Evolutionary conservation across 1,284 basidiomycete genomes (phyloP).

Genomic region (Abortiporus biennis): DNA sequence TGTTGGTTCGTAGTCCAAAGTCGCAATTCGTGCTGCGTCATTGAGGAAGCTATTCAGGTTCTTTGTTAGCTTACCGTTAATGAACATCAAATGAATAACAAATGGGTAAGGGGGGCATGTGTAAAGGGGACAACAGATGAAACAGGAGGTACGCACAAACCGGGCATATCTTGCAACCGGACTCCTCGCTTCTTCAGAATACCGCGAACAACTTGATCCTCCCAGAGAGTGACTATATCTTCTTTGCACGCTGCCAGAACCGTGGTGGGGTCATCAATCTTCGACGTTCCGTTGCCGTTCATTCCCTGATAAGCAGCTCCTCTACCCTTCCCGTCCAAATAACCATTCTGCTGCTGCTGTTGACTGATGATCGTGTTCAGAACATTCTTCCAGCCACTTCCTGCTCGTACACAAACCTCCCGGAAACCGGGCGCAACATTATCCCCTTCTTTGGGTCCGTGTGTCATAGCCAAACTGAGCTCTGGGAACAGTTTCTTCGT

Average conservation of each 20-base stretch:
- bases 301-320: too few relatives aligned
- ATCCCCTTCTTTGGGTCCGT: too few relatives aligned
- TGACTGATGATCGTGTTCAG: constrained; percentile 16
- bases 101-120: constrained; percentile 4
- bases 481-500: constrained; percentile 34
- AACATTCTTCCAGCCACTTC: constrained; percentile 49
- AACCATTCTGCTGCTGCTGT: too few relatives aligned
- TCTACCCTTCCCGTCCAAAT: too few relatives aligned
- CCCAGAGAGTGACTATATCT: constrained; percentile 63
- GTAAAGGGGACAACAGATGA: not conserved
- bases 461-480: too few relatives aligned
- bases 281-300: too few relatives aligned
- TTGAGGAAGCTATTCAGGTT: constrained; percentile 46
- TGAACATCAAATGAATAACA: too few relatives aligned
- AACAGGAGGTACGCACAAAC: constrained; percentile 48
- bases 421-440: constrained; percentile 15
- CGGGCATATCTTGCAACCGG: constrained; percentile 57
- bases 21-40: constrained; percentile 58
- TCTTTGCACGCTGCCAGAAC: constrained; percentile 50
- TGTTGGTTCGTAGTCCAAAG: constrained; percentile 50
- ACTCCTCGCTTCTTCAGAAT: constrained; percentile 43
- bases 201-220: constrained; percentile 48
- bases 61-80: too few relatives aligned
- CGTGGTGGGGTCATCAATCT: constrained; percentile 33
- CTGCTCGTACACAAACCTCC: constrained; percentile 51